A percentile compares a stretch with the other conserved stretches of the same genome.
phyloP scores from a whole-genome alignment of 2,329 filamentous ascomycete genomes.

The Ophiobolus disseminans region DNA sequence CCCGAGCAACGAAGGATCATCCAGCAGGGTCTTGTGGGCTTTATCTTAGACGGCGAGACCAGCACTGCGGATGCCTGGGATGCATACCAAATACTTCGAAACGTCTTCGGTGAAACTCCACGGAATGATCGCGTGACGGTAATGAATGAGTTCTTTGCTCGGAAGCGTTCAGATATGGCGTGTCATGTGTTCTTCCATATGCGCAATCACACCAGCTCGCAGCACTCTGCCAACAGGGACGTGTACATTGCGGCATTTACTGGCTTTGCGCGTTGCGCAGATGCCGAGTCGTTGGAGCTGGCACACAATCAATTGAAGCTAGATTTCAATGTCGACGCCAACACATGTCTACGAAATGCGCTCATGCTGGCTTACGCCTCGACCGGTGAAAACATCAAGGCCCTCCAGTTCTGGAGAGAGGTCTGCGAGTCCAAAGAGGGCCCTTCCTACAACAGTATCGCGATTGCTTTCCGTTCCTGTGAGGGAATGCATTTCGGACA shows the following conservation, averaged over 20 bases:
- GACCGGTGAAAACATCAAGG: slow-evolving; percentile 69
- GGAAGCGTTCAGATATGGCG: slow-evolving; percentile 82
- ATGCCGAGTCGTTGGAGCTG: slow-evolving; percentile 71
- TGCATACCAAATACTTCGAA: slow-evolving; percentile 64
- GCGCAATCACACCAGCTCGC: slow-evolving; percentile 73
- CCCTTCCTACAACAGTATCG: slow-evolving; percentile 80
- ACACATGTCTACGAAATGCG: slow-evolving; percentile 79
- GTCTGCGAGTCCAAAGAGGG: slow-evolving; percentile 86
- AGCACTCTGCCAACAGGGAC: slow-evolving; percentile 71
- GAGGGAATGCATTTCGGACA: slow-evolving; percentile 63
- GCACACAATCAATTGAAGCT: slow-evolving; percentile 95
- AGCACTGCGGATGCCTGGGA: slow-evolving; percentile 70
- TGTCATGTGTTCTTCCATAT: slow-evolving; percentile 90
- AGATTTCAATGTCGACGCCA: slow-evolving; percentile 79
- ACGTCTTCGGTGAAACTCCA: slow-evolving; percentile 69
- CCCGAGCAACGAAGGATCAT: slow-evolving; percentile 72
- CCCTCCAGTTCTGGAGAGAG: slow-evolving; percentile 81
- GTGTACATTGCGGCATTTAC: slow-evolving; percentile 82
- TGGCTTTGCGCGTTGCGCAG: slow-evolving; percentile 69
- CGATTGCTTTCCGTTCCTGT: slow-evolving; percentile 81
- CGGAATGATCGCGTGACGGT: slow-evolving; percentile 70
- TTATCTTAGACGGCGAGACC: slow-evolving; percentile 70
- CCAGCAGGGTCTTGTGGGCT: slow-evolving; percentile 69
- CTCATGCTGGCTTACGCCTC: slow-evolving; percentile 85
- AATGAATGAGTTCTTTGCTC: slow-evolving; percentile 83